phyloP scores from a whole-genome alignment of 2,329 filamentous ascomycete genomes.

The Xylariaceae sp. region DNA sequence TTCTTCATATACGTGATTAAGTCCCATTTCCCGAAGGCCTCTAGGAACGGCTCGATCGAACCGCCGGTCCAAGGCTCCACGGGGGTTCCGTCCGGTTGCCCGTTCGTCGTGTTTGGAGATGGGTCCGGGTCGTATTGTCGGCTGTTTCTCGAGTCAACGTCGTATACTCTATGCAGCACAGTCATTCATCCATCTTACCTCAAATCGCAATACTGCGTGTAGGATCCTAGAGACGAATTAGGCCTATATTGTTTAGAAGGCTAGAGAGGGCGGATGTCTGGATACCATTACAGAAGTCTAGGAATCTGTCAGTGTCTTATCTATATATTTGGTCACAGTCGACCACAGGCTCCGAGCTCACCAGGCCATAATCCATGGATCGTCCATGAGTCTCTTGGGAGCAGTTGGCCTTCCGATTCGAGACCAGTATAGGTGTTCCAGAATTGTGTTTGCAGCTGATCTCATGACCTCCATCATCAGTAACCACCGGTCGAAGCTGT shows the following conservation, averaged over 20 bases:
- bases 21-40: slow-evolving; percentile 59
- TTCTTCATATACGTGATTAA: slow-evolving; percentile 68
- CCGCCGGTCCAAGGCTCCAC: slow-evolving; percentile 62
- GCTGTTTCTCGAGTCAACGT: slow-evolving; percentile 24
- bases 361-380: slow-evolving; percentile 63
- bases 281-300: slow-evolving; percentile 50
- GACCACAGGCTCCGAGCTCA: slow-evolving; percentile 18
- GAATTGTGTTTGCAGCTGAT: slow-evolving; percentile 60
- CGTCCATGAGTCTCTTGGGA: slow-evolving; percentile 60
- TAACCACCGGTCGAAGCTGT: background rate
- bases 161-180: background rate
- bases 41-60: slow-evolving; percentile 60
- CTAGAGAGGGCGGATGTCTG: background rate
- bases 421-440: slow-evolving; percentile 67
- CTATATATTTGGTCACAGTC: background rate
- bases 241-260: slow-evolving; percentile 11
- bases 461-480: slow-evolving; percentile 2
- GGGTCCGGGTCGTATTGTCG: slow-evolving; percentile 67
- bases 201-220: slow-evolving; percentile 69
- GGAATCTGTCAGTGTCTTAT: background rate
- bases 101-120: slow-evolving; percentile 65
- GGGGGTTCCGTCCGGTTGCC: slow-evolving; percentile 51
- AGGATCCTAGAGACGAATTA: slow-evolving; percentile 58
- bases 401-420: slow-evolving; percentile 58
- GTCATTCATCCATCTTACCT: slow-evolving; percentile 29